Base-by-base conservation (phyloP, 2,329 filamentous ascomycete genomes). In the Xylaria sp. region DNA sequence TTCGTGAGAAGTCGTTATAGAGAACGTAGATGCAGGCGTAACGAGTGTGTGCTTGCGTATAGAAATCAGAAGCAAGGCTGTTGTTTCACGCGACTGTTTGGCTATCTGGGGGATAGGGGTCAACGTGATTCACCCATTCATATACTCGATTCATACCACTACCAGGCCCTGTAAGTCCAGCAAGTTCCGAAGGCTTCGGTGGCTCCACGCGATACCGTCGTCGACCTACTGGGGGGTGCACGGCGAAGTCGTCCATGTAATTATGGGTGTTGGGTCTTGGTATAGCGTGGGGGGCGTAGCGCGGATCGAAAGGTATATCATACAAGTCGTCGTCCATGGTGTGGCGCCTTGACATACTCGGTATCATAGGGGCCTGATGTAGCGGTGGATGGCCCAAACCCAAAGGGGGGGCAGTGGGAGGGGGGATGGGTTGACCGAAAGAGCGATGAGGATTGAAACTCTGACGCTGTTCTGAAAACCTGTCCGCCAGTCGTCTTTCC, bases 401-500 rank as follows among this genome's bases (percentile, higher is more conserved):
- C 35, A 73, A 70, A 57, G 78, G 75, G 48, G 74, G 72, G 0
- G 73, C 58, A 5, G 77, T 74, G 6, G 74, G 74, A 37, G 77
- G 74, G 9, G 75, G 72, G 6, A 75, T 69, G 64, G 75, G 48
- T 50, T 75, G 69, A n/a, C 74, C 71, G 69, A 75, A 71, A 55
- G 73, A 25, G 53, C 73, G 74, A 16, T 62, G 71, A 23, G 75
- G 78, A 66, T 69, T 78, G 32, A 57, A 58, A 55, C 48, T 58
- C 47, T 79, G 78, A 23, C 83, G 81, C 63, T 78, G 78, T 60
- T 85, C 85, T 21, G 84, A 79, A 68, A 87, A 84, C 10, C 86
- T 81, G 48, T 84, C 84, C 3, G 85, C 86, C 10, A 86, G 80
- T 25, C 85, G 83, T 53, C 82, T 82, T 65, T 87, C 85, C 74